These are phyloP conservation scores for Fremontodendron californicum DNA, from an alignment of 345 rosid species.

Conservation along the genomic window DNA sequence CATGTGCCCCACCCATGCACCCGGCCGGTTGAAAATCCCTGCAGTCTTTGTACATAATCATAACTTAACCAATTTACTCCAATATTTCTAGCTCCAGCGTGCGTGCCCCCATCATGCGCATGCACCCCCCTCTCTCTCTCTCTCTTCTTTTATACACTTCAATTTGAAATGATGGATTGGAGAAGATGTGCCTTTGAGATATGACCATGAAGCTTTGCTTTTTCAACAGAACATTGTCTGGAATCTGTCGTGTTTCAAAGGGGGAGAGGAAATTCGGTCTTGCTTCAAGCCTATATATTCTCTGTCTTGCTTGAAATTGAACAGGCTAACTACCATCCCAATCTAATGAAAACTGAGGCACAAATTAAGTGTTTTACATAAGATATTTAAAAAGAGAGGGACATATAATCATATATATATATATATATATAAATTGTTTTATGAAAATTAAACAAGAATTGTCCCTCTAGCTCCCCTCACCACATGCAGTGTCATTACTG, in stretches of 20 bases:
- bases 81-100: neutral
- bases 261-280: no score
- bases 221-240: neutral
- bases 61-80: neutral
- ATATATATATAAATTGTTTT: neutral
- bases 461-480: neutral
- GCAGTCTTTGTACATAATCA: slow-evolving; percentile 2
- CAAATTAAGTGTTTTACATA: neutral
- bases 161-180: neutral
- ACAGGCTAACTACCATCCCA: no score
- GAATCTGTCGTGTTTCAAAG: neutral
- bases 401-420: neutral
- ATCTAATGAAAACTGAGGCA: neutral
- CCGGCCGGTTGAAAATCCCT: neutral
- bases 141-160: neutral
- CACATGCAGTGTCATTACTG: neutral
- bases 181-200: neutral
- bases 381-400: neutral
- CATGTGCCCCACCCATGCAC: neutral
- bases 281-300: no score
- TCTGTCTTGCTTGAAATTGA: no score
- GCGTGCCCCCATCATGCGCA: slow-evolving; percentile 3
- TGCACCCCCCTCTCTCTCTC: slow-evolving; percentile 5
- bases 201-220: neutral
- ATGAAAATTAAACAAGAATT: neutral